Percentiles rank a stretch among this genome's conserved stretches.
Evolutionary conservation across 129 eudicot species (phyloP).

Genomic region (Chrysanthemum lavandulifolium): DNA sequence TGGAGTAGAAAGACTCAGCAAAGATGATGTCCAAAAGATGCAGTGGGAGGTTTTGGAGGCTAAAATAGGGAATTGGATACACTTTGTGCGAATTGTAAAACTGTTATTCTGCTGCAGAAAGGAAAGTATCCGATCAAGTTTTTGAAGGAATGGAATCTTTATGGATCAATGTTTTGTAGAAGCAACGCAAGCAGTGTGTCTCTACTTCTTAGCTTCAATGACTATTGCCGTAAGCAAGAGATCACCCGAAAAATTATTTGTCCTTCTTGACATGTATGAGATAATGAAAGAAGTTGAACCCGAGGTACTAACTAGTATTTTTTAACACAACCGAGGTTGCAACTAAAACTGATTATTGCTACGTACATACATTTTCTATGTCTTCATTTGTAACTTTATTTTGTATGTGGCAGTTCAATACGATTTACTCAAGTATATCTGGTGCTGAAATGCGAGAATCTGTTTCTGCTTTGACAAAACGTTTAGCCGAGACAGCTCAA

Average conservation of each 20-base stretch:
- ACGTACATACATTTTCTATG: too few species aligned
- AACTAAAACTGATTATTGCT: too few species aligned
- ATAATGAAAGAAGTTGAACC: slow-evolving; percentile 88
- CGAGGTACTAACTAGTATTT: slow-evolving; percentile 48
- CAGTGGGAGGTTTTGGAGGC: slow-evolving; percentile 93
- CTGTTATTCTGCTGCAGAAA: slow-evolving; percentile 76
- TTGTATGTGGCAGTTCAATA: slow-evolving; percentile 47
- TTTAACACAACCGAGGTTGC: not conserved
- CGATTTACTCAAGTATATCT: slow-evolving; percentile 56
- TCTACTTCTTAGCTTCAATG: slow-evolving; percentile 83
- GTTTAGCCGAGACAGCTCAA: slow-evolving; percentile 84
- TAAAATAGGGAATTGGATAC: slow-evolving; percentile 93
- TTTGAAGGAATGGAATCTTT: slow-evolving; percentile 62
- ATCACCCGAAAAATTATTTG: slow-evolving; percentile 90
- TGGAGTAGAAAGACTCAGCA: slow-evolving; percentile 80
- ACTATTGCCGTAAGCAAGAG: slow-evolving; percentile 88
- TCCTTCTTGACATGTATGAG: slow-evolving; percentile 96
- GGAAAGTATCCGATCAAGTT: slow-evolving; percentile 72
- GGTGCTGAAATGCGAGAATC: slow-evolving; percentile 80
- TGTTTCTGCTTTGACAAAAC: slow-evolving; percentile 52
- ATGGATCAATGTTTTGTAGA: slow-evolving; percentile 77
- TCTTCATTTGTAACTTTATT: too few species aligned
- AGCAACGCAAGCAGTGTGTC: slow-evolving; percentile 60
- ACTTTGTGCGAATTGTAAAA: slow-evolving; percentile 77
- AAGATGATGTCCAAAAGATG: slow-evolving; percentile 94